Percentiles rank a stretch among this genome's conserved stretches.
Conservation (phyloP, 2,329 filamentous ascomycete species). For the Fusarium paranaense region DNA sequence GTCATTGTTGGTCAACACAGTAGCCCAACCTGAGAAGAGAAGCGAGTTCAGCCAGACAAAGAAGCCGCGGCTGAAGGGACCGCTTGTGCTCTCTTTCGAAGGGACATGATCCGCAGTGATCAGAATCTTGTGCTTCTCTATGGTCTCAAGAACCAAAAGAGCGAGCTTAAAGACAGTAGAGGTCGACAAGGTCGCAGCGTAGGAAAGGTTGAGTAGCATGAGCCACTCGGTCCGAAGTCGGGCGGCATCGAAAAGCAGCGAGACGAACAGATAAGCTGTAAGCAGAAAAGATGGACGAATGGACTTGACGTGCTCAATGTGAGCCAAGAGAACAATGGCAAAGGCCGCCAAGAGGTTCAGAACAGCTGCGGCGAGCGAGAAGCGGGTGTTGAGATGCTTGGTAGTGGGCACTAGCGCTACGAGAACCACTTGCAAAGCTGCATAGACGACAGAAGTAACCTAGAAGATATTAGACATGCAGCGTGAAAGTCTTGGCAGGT, state of each 20-base stretch:
- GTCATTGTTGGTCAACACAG: conserved; percentile 44
- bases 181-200: conserved; percentile 40
- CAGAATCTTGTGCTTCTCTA: conserved; percentile 48
- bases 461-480: conserved; percentile 12
- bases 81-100: conserved; percentile 63
- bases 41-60: conserved; percentile 55
- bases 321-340: conserved; percentile 44
- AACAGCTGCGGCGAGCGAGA: conserved; percentile 46
- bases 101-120: conserved; percentile 54
- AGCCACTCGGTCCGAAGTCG: conserved; percentile 50
- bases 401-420: conserved; percentile 42
- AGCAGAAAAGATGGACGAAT: conserved; percentile 49
- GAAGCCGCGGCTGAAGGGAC: conserved; percentile 46
- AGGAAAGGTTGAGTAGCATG: conserved; percentile 38
- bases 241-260: conserved; percentile 48
- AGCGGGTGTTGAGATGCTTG: conserved; percentile 41
- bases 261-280: conserved; percentile 45
- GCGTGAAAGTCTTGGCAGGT: background rate
- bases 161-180: conserved; percentile 41
- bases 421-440: conserved; percentile 41
- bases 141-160: conserved; percentile 44
- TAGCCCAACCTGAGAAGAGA: conserved; percentile 60
- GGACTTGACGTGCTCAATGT: conserved; percentile 49
- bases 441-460: conserved; percentile 40
- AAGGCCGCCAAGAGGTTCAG: conserved; percentile 45